Evolutionary conservation across 2,329 filamentous ascomycete genomes (phyloP), one percentile per base, ranked within the genome.

Genomic region (Emericellopsis cladophorae): DNA sequence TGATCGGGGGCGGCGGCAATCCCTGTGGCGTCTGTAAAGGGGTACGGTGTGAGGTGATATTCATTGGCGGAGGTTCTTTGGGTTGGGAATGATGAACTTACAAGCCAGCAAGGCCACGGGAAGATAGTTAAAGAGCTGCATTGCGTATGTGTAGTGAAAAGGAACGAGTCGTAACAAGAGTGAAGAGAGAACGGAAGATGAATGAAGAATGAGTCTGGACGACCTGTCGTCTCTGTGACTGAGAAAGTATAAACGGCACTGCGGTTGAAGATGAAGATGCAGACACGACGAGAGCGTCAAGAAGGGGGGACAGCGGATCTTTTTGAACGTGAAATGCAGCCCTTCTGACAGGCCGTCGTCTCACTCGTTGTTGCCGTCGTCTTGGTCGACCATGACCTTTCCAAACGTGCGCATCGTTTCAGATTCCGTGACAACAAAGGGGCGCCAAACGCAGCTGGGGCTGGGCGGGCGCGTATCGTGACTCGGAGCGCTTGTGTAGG

Each of bases 401-500:
- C 33, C 22, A 41, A 36, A 36, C 40, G 23, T 31, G 40, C 40
- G 40, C 32, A 36, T 31, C 32, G 40, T 41, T 41, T 41, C 40
- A 41, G 31, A 16, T 41, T 26, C 40, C 24, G 33, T 18, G 34
- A 34, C 22, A 31, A 18, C 18, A 26, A 39, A 16, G 37, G 29
- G 18, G 29, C 22, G 32, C 32, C 32, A 35, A 15, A 35, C 32
- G 8, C 7, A 35, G 32, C 32, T 14, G 9, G 32, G 32, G n/a
- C 32, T 35, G 32, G 32, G 32, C 32, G 32, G 32, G 32, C 32
- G 32, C 32, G 32, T 35, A 14, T 14, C 32, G 32, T 35, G 32
- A 10, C 9, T 15, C 32, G n/a, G 32, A 14, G 32, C 32, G 32
- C 32, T 35, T 35, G 32, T 5, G 32, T 12, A 4, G 32, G 9